Percentiles rank a stretch among this genome's conserved stretches.
Evolutionary conservation across 139 green algal species (phyloP).

Genomic region (Closterium sp.): DNA sequence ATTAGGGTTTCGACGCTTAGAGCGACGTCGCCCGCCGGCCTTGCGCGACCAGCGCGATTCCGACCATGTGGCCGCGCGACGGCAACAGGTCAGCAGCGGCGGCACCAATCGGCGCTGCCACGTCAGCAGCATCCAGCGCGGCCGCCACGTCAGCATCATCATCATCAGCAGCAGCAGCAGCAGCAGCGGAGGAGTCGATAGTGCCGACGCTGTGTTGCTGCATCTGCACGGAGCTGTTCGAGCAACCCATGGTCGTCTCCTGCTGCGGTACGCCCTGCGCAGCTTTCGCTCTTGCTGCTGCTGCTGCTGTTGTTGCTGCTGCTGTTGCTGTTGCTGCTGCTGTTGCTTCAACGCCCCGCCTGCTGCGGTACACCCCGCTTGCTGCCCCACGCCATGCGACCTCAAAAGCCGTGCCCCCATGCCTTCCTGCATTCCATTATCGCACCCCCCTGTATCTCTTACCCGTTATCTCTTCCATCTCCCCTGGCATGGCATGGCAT

Average conservation of each 20-base stretch:
- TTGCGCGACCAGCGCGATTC: neutral
- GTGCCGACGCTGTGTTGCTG: neutral
- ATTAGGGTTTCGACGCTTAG: neutral
- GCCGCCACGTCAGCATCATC: too few relatives aligned
- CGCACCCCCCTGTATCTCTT: neutral
- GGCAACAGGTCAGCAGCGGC: neutral
- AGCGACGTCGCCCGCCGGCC: neutral
- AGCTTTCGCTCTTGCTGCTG: too few relatives aligned
- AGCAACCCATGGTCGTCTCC: neutral
- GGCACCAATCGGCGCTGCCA: neutral
- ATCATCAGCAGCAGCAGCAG: neutral
- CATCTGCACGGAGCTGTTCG: neutral
- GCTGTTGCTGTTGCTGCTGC: too few relatives aligned
- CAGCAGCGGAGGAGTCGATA: neutral
- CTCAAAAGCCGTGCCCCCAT: too few relatives aligned
- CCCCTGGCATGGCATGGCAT: neutral
- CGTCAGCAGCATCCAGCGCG: neutral
- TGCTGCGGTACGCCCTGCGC: neutral
- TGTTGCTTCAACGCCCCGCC: too few relatives aligned
- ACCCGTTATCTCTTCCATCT: neutral
- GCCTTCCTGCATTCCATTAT: too few relatives aligned
- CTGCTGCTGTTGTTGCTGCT: too few relatives aligned
- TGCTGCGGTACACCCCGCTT: too few relatives aligned
- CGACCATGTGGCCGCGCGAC: neutral
- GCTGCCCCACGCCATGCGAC: too few relatives aligned